Evolutionary conservation across 768 basidiomycete species (phyloP), one percentile per base, ranked within the genome.

Genomic region (Tylopilus vinaceipallidus): DNA sequence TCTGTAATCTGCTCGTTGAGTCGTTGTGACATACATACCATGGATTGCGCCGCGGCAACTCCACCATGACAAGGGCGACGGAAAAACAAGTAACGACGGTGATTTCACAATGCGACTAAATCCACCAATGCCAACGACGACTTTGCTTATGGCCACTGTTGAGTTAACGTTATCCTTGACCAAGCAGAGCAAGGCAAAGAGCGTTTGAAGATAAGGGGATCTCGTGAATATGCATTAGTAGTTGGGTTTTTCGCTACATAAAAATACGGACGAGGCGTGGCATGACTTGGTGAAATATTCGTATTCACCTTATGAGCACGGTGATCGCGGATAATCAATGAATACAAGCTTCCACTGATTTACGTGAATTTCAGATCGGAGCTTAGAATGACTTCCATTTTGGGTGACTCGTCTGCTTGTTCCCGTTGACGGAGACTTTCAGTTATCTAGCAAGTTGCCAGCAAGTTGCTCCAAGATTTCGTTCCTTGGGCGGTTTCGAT

Each of bases 401-500:
- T n/a, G n/a, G n/a, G n/a, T n/a, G n/a, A n/a, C n/a, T n/a, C n/a
- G n/a, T n/a, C n/a, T n/a, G n/a, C n/a, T n/a, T n/a, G n/a, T n/a
- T n/a, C n/a, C n/a, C n/a, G n/a, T n/a, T n/a, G n/a, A n/a, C n/a
- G n/a, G n/a, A n/a, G n/a, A n/a, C n/a, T n/a, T n/a, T n/a, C n/a
- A n/a, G n/a, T n/a, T n/a, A n/a, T n/a, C n/a, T 12, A 29, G 27
- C 27, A 6, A 6, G 12, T 12, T 29, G 4, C 37, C 34, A 29
- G 17, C 23, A 11, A 22, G 12, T 44, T 29, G 24, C 43, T 42
- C 27, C 59, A 63, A 49, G 33, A 62, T 64, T 58, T 45, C 39
- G 5, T 43, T 45, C 34, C 30, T 62, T 37, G 52, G 43, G 19
- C 48, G 40, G 23, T 45, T 27, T 17, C 29, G 41, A 34, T 29